Base-by-base conservation (phyloP, 371 early-diverging fungal species). In the Circinella umbellata region DNA sequence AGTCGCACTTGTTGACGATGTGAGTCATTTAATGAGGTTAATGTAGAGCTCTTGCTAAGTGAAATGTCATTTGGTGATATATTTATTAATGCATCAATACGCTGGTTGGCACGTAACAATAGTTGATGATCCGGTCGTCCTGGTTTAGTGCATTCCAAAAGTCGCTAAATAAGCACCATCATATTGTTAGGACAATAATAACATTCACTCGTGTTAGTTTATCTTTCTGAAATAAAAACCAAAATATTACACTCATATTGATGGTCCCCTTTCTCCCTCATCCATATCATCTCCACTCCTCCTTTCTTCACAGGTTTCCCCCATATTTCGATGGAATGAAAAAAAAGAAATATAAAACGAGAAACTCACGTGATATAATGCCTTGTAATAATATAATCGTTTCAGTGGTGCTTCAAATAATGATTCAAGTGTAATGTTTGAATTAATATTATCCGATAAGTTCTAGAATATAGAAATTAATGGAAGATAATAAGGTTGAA, bases 331-430 rank as follows among this genome's bases (percentile, higher is more conserved):
- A 27, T 2, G 27, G 27, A 27, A 1, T 27, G 42, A 3, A 42
- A 9, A 11, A 60, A n/a, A 64, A 64, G 20, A 63, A 10, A 27
- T 27, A 27, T 48, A 42, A 51, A 37, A 38, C 54, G 17, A 4
- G 10, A 69, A 13, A 66, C 73, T 63, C 78, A 85, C 86, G 69
- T 72, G 74, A 62, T 85, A 87, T 17, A 87, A 60, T 17, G 66
- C 74, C 61, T 85, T 83, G 74, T 87, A 87, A 57, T 87, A 85
- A 39, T 77, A 70, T 13, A 87, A 57, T 60, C 81, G 81, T 27
- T 81, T 73, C 14, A 84, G 55, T 17, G 87, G 87, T 60, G 83
- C 76, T 46, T 77, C 69, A 47, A 87, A 82, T 54, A 85, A 73
- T 1, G 75, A 73, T 51, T 84, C 81, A 10, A 87, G 74, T 14